These are phyloP conservation scores for Favolaschia claudopus DNA, from an alignment of 768 basidiomycete genomes.

Conservation along the genomic window DNA sequence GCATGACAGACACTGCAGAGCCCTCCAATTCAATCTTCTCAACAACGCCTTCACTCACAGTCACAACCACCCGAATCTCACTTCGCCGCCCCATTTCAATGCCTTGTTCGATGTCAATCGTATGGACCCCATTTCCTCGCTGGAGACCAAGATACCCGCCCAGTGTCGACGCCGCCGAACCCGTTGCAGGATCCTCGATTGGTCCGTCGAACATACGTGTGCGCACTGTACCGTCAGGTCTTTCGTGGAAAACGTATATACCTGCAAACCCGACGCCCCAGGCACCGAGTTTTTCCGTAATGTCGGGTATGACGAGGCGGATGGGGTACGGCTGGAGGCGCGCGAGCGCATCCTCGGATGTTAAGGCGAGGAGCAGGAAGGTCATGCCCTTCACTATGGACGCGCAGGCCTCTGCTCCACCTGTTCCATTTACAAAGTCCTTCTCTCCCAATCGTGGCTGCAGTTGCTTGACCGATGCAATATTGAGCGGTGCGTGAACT, in stretches of 20 bases:
- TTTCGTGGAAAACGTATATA: conserved; percentile 45
- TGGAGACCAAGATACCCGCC: conserved; percentile 47
- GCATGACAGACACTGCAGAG: conserved; percentile 48
- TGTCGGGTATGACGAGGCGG: conserved; percentile 32
- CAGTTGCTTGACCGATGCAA: conserved; percentile 35
- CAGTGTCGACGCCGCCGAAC: conserved; percentile 53
- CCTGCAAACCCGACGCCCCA: conserved; percentile 45
- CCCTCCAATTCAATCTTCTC: conserved; percentile 46
- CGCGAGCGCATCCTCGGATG: conserved; percentile 46
- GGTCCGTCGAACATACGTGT: conserved; percentile 51
- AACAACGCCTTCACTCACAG: conserved; percentile 39
- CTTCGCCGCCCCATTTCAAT: conserved; percentile 55
- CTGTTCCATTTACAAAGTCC: conserved; percentile 46
- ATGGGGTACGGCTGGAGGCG: conserved; percentile 37
- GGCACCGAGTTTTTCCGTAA: conserved; percentile 37
- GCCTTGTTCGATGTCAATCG: conserved; percentile 49
- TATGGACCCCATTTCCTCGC: conserved; percentile 45
- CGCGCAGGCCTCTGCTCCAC: conserved; percentile 43
- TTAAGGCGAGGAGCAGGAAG: conserved; percentile 47
- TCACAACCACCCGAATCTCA: conserved; percentile 49
- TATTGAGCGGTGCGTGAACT: conserved; percentile 38
- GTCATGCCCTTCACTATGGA: conserved; percentile 59
- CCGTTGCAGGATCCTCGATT: conserved; percentile 55
- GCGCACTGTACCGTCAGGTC: conserved; percentile 42
- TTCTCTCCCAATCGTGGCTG: conserved; percentile 37